Percentiles rank a stretch among this genome's conserved stretches.
Evolutionary conservation across 306 rosid species (phyloP).

Genomic region (Hippophae tibetana): DNA sequence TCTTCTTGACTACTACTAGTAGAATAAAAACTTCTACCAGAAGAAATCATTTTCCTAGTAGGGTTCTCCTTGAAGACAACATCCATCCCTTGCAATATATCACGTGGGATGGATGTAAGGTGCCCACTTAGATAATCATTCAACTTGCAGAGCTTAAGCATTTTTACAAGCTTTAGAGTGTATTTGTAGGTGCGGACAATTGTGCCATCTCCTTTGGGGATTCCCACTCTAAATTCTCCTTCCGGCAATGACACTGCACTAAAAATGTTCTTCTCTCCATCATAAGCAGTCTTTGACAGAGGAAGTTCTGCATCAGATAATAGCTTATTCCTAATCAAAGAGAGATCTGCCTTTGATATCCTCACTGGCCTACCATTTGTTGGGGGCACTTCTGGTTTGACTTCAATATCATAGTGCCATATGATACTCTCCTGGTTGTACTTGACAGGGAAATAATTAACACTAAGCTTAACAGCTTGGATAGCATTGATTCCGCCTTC

Average conservation of each 20-base stretch:
- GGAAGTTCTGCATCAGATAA: slow-evolving; percentile 40
- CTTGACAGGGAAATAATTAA: slow-evolving; percentile 44
- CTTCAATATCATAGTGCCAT: slow-evolving; percentile 47
- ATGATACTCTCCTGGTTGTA: slow-evolving; percentile 35
- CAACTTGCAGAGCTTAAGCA: slow-evolving; percentile 38
- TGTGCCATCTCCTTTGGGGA: slow-evolving; percentile 48
- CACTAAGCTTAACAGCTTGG: slow-evolving; percentile 28
- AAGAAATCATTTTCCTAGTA: slow-evolving; percentile 33
- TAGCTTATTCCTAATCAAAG: slow-evolving; percentile 42
- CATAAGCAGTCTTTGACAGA: slow-evolving; percentile 48
- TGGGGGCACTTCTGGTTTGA: slow-evolving; percentile 31
- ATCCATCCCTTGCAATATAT: slow-evolving; percentile 70
- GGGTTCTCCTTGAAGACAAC: slow-evolving; percentile 70
- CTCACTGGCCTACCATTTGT: slow-evolving; percentile 33
- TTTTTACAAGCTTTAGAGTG: slow-evolving; percentile 37
- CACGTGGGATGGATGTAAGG: slow-evolving; percentile 42
- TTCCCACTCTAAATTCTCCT: slow-evolving; percentile 39
- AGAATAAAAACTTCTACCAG: slow-evolving; percentile 51
- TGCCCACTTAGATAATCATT: slow-evolving; percentile 41
- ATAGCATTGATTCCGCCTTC: slow-evolving; percentile 31
- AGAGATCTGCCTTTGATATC: slow-evolving; percentile 39
- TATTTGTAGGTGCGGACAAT: slow-evolving; percentile 26
- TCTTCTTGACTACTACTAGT: slow-evolving; percentile 20
- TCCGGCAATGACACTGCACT: slow-evolving; percentile 51
- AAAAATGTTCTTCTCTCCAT: slow-evolving; percentile 58